These are phyloP conservation scores for Juncus inflexus DNA, from an alignment of 176 grass and related monocot species.

Conservation along the genomic window DNA sequence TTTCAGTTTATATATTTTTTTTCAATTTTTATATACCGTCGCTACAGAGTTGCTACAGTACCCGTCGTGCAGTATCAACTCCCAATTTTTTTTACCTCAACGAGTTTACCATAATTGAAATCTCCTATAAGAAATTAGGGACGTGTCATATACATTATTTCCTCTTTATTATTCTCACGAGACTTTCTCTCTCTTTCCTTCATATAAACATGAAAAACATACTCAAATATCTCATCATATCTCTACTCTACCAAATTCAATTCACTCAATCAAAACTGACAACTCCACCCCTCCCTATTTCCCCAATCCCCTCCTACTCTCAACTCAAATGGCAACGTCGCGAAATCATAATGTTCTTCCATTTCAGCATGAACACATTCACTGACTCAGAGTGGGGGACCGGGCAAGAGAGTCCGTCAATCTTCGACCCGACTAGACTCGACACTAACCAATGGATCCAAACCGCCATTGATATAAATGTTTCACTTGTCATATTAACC, in stretches of 20 bases:
- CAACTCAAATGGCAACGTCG: constrained; percentile 84
- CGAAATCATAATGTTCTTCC: constrained; percentile 97
- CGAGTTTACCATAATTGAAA: not conserved
- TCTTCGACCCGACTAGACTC: constrained; percentile 48
- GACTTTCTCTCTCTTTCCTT: not conserved
- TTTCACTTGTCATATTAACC: constrained; percentile 68
- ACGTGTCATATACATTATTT: too few relatives aligned
- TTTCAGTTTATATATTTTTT: too few relatives aligned
- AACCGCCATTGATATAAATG: constrained; percentile 43
- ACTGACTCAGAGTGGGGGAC: constrained; percentile 78
- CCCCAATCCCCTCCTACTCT: constrained; percentile 59
- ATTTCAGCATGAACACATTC: constrained; percentile 99
- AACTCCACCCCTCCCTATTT: constrained; percentile 55
- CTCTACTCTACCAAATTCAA: constrained; percentile 18
- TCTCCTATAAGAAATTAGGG: not conserved
- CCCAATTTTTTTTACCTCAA: too few relatives aligned
- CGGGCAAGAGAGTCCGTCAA: constrained; percentile 41
- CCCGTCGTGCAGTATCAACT: too few relatives aligned
- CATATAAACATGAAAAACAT: constrained; percentile 15
- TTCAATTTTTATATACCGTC: too few relatives aligned
- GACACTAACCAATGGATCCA: constrained; percentile 74
- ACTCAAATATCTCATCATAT: constrained; percentile 9
- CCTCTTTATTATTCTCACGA: too few relatives aligned
- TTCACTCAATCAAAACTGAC: constrained; percentile 8
- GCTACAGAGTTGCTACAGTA: too few relatives aligned